Percentiles rank a stretch among this genome's conserved stretches.
phyloP scores from a whole-genome alignment of 768 basidiomycete species.

The Lyophyllum decastes region DNA sequence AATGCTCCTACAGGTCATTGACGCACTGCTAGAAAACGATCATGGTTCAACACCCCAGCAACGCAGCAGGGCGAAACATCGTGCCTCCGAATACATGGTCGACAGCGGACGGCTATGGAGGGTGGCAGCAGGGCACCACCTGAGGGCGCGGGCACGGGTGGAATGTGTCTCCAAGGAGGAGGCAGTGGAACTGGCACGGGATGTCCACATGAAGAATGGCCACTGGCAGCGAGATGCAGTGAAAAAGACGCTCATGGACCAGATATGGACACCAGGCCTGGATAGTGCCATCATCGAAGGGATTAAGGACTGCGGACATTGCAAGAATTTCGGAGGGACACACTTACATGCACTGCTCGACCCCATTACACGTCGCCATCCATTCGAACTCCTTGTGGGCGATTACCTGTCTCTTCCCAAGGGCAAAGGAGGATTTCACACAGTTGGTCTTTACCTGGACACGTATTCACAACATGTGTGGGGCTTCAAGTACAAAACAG shows the following conservation, averaged over 20 bases:
- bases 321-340: constrained; percentile 31
- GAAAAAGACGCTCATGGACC: constrained; percentile 29
- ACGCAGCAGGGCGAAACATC: constrained; percentile 21
- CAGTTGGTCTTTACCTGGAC: constrained; percentile 7
- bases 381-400: constrained; percentile 38
- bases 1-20: constrained; percentile 1
- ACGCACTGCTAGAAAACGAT: constrained; percentile 17
- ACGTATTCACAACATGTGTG: constrained; percentile 23
- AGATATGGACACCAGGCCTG: constrained; percentile 25
- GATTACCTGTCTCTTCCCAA: constrained; percentile 22
- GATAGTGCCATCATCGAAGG: constrained; percentile 24
- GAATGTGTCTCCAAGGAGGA: constrained; percentile 31
- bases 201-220: constrained; percentile 22
- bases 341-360: constrained; percentile 34
- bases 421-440: constrained; percentile 30
- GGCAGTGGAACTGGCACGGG: constrained; percentile 20
- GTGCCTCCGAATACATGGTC: constrained; percentile 25
- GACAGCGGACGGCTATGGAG: constrained; percentile 28
- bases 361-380: constrained; percentile 34
- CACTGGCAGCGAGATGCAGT: constrained; percentile 36
- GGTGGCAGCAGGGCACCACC: constrained; percentile 14
- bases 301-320: constrained; percentile 25
- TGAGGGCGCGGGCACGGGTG: constrained; percentile 15
- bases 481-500: constrained; percentile 27
- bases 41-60: constrained; percentile 4